These are phyloP conservation scores for Bonnemaisonia californica DNA, from an alignment of 31 red algal genomes.

Conservation along the genomic window DNA sequence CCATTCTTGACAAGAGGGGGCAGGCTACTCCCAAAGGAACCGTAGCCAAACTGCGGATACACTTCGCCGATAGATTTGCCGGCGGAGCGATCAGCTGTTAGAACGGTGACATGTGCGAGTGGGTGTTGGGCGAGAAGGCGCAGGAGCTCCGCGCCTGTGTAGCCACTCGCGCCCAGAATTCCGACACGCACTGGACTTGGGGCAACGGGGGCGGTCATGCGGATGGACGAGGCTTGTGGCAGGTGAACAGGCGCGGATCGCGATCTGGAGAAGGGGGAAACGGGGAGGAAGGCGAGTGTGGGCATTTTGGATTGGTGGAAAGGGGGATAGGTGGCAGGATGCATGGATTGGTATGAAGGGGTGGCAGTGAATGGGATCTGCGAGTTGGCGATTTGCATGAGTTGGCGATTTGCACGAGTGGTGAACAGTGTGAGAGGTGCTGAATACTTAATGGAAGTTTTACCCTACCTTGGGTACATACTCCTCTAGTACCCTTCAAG, in stretches of 20 bases:
- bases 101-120: slow-evolving; percentile 35
- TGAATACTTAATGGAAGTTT: too few relatives aligned
- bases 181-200: slow-evolving; percentile 55
- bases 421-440: too few relatives aligned
- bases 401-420: too few relatives aligned
- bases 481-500: too few relatives aligned
- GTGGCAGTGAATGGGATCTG: too few relatives aligned
- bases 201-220: neutral
- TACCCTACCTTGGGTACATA: too few relatives aligned
- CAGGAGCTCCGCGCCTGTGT: slow-evolving; percentile 93
- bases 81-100: slow-evolving; percentile 79
- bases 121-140: slow-evolving; percentile 81
- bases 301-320: neutral
- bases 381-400: too few relatives aligned
- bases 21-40: slow-evolving; percentile 34
- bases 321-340: neutral
- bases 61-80: slow-evolving; percentile 73
- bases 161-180: slow-evolving; percentile 91
- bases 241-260: too few relatives aligned
- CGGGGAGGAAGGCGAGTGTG: neutral
- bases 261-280: neutral
- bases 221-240: neutral
- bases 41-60: slow-evolving; percentile 81
- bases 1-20: slow-evolving; percentile 44
- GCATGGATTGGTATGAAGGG: too few relatives aligned